Evolutionary conservation across 2,329 filamentous ascomycete species (phyloP), one percentile per base, ranked within the genome.

Genomic region (Alternaria panax): DNA sequence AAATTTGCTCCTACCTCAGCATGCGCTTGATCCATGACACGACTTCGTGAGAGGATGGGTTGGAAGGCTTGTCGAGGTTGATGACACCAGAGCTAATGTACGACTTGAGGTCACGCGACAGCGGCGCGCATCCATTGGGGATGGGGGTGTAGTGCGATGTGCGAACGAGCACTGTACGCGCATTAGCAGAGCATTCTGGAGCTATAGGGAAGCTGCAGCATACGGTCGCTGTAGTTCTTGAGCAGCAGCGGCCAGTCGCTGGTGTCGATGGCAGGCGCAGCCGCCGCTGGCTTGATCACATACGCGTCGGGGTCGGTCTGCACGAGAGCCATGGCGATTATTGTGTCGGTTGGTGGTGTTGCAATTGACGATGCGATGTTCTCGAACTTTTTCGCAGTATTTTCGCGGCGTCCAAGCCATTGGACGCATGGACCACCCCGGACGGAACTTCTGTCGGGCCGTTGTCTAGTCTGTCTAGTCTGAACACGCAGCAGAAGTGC

Each of bases 21-120:
- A 98, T 98, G 73, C 94, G 90, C 90, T 99, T 99, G 72, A 98
- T 91, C 95, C 95, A 99, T 69, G 95, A 94, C 76, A 99, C 95
- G 68, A 99, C 95, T 85, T 99, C 95, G 86, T 99, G 95, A 75
- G 91, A 95, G 69, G 93, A 97, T 54, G 94, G 94, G 84, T 99
- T 99, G 53, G 93, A 96, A 58, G 94, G 95, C 85, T 96, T 96
- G 84, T 96, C 92, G 71, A 97, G 89, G 84, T 99, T 99, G 83
- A 99, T 98, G 60, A 99, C 94, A 82, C 95, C 95, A 66, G 92
- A 96, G 80, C 91, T 94, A 79, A 99, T 89, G 84, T 98, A 99
- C 66, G 91, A 93, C 86, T 97, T 97, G 77, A 99, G 87, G 80
- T 98, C 94, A 80, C 95, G 92, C 82, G 92, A 93, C 78, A 96